phyloP scores from a whole-genome alignment of 768 basidiomycete species.

The Xerocomus potaroensis region DNA sequence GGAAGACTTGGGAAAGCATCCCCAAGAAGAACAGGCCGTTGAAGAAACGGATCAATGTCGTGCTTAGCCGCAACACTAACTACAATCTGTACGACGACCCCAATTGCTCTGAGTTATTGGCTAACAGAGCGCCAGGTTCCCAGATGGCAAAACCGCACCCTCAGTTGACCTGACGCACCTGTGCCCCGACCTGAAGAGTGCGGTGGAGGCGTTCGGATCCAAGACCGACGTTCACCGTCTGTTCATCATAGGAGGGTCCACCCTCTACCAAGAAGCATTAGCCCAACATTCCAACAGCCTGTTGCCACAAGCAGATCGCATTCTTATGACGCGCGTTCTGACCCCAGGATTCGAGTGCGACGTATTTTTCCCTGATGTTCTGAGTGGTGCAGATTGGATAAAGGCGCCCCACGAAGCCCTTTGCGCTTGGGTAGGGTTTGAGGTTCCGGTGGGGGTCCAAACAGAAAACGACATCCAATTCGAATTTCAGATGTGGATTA shows the following conservation, averaged over 20 bases:
- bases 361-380: constrained; percentile 78
- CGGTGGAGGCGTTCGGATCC: constrained; percentile 11
- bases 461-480: constrained; percentile 82
- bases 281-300: constrained; percentile 14
- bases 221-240: constrained; percentile 43
- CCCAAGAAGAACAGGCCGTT: constrained; percentile 82
- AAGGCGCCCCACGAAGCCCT: constrained; percentile 59
- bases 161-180: constrained; percentile 29
- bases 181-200: constrained; percentile 16
- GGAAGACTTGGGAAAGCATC: constrained; percentile 98
- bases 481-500: constrained; percentile 95
- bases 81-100: constrained; percentile 56
- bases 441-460: constrained; percentile 70
- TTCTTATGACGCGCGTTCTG: constrained; percentile 83
- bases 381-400: constrained; percentile 47
- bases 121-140: constrained; percentile 16
- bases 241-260: constrained; percentile 93
- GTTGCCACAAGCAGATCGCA: constrained; percentile 59
- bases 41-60: constrained; percentile 67
- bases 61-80: constrained; percentile 58
- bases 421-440: constrained; percentile 73
- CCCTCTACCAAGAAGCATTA: constrained; percentile 72
- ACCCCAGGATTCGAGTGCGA: constrained; percentile 83
- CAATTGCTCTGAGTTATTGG: background rate
- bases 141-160: background rate